phyloP scores from a whole-genome alignment of 2,329 filamentous ascomycete species.

The Thielaviopsis musarum region DNA sequence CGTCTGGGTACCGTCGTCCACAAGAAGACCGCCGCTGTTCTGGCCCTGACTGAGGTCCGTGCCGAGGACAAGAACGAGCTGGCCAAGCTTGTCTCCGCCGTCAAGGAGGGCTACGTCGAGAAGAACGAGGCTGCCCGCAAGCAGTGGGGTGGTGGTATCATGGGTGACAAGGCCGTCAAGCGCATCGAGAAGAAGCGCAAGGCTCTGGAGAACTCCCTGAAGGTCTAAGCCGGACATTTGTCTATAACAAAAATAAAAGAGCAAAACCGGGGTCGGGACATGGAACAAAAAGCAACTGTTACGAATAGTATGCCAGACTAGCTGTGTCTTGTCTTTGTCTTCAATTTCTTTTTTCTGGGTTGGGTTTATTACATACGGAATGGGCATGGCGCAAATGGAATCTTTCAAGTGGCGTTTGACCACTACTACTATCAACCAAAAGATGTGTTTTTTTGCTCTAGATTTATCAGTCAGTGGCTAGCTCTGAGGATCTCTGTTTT shows the following conservation, averaged over 20 bases:
- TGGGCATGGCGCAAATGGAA: constrained; percentile 12
- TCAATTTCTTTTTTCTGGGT: constrained; percentile 3
- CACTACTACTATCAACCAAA: neutral
- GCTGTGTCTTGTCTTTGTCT: constrained; percentile 11
- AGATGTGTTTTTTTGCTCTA: neutral
- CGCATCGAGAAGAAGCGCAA: constrained; percentile 74
- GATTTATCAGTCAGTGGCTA: neutral
- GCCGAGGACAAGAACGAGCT: constrained; percentile 97
- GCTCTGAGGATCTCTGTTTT: neutral
- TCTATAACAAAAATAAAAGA: constrained; percentile 5
- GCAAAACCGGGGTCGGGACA: constrained; percentile 10
- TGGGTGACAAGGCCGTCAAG: constrained; percentile 84
- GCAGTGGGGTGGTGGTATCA: constrained; percentile 99
- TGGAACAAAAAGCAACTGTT: constrained; percentile 8
- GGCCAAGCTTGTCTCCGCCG: constrained; percentile 82
- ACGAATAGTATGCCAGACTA: constrained; percentile 6
- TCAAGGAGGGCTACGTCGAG: constrained; percentile 97
- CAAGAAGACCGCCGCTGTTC: constrained; percentile 98
- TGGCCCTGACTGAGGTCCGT: constrained; percentile 92
- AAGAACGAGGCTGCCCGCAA: constrained; percentile 83
- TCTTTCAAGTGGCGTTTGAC: constrained; percentile 5
- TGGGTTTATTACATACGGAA: constrained; percentile 1
- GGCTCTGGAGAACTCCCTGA: constrained; percentile 85
- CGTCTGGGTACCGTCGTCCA: constrained; percentile 96
- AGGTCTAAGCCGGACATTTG: constrained; percentile 53